A percentile compares a stretch with the other conserved stretches of the same genome.
Evolutionary conservation across 176 grass and related monocot genomes (phyloP).

Genomic region (Hordeum vulgare): DNA sequence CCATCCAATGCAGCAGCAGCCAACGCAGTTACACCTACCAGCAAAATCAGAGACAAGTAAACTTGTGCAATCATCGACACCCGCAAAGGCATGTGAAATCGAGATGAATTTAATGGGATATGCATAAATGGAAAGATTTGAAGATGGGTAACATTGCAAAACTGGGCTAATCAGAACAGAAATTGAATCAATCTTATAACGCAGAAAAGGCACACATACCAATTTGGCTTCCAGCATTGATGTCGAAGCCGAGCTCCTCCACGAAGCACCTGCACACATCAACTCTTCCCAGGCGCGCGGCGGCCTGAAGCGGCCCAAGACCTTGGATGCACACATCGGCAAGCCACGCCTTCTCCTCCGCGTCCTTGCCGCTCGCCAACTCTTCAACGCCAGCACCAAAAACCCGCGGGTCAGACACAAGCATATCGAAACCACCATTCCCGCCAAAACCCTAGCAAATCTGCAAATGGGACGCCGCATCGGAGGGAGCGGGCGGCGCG

Average conservation of each 20-base stretch:
- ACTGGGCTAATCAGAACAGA: not conserved
- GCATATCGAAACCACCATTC: not conserved
- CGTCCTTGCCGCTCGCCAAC: conserved; percentile 22
- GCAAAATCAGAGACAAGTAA: not conserved
- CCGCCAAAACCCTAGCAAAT: conserved; percentile 8
- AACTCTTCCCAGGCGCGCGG: conserved; percentile 14
- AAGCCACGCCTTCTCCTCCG: conserved; percentile 19
- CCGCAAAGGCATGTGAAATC: not conserved
- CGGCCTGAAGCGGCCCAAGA: conserved; percentile 19
- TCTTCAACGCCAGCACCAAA: conserved; percentile 1
- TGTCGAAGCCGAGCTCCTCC: conserved; percentile 33
- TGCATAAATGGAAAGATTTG: not conserved
- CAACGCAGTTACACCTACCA: conserved; percentile 33
- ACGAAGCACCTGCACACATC: conserved; percentile 23
- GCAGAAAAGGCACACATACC: conserved; percentile 5
- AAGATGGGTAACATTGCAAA: not conserved
- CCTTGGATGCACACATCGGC: not conserved
- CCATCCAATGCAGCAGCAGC: conserved; percentile 27
- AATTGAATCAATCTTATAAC: not conserved
- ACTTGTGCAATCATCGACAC: not conserved
- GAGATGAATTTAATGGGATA: not conserved
- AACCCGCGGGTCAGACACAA: not conserved
- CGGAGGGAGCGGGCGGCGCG: not conserved
- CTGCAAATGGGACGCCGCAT: not conserved
- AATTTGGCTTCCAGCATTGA: not conserved